Base-by-base conservation (phyloP, 2,329 filamentous ascomycete species). In the Diplocarpon mali region DNA sequence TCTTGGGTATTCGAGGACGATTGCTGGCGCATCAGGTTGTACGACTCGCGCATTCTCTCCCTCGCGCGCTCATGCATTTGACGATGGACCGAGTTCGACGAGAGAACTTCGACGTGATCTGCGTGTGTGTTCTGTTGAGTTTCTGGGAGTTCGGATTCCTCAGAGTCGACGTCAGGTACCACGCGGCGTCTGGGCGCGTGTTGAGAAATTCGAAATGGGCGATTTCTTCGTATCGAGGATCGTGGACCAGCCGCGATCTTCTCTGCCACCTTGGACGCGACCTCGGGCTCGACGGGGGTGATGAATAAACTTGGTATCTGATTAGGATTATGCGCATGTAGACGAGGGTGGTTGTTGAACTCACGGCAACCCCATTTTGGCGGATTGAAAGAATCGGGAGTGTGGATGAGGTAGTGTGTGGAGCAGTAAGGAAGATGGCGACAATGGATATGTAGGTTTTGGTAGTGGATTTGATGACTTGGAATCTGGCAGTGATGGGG, bases 311-410 rank as follows among this genome's bases (percentile, higher is more conserved):
- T 62, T 38, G 40, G 40, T 24, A 44, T 44, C 20, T 44, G 30
- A 43, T 61, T 51, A 58, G 52, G 50, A 44, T 45, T 35, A 46
- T 17, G 47, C 39, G 41, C 35, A 32, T 32, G 30, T 9, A 49
- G 40, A 42, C 35, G 44, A 45, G 35, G 43, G 48, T 51, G 46
- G 43, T 45, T 52, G 52, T 45, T 35, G 34, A 29, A 45, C 57
- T 50, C 53, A 62, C 60, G 57, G 60, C 20, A 62, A 46, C 40
- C 60, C 60, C 60, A 62, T 62, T 48, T 51, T 54, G 29, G 35
- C 15, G 30, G 40, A 43, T 43, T 44, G 38, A 14, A 24, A 38
- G 30, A 44, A n/a, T 15, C 17, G 15, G 14, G 38, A 38, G 24
- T 2, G 35, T 35, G 16, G 16, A 10, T 31, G 42, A 48, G 43